These are phyloP conservation scores for Petasospora fabianii DNA, from an alignment of 1,139 yeast species.

Conservation along the genomic window DNA sequence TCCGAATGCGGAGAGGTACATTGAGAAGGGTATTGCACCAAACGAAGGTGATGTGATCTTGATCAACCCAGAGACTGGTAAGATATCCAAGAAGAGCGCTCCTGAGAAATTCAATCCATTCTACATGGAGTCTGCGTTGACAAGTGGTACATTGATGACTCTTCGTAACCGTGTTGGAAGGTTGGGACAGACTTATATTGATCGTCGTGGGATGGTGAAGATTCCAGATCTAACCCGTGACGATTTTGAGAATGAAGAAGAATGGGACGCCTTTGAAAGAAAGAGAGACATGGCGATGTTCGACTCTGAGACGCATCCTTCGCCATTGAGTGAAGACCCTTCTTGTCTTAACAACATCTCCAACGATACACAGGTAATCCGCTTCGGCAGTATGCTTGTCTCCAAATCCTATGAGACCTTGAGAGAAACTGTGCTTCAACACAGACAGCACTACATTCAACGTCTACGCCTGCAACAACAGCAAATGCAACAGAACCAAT, in stretches of 20 bases:
- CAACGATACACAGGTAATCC: constrained; percentile 80
- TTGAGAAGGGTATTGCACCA: constrained; percentile 20
- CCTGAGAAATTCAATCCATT: constrained; percentile 43
- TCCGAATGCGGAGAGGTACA: constrained; percentile 23
- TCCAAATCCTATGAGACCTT: constrained; percentile 79
- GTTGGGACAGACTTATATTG: constrained; percentile 66
- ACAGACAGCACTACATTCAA: constrained; percentile 49
- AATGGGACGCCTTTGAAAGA: constrained; percentile 48
- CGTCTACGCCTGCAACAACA: constrained; percentile 32
- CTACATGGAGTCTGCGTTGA: constrained; percentile 24
- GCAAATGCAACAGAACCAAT: constrained; percentile 11
- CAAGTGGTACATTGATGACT: constrained; percentile 54
- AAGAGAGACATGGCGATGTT: constrained; percentile 71
- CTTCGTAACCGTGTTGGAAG: constrained; percentile 77
- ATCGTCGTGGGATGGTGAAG: constrained; percentile 49
- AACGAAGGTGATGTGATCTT: constrained; percentile 19
- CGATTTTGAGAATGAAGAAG: constrained; percentile 28
- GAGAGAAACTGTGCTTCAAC: constrained; percentile 43
- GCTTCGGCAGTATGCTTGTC: constrained; percentile 88
- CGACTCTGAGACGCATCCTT: constrained; percentile 60
- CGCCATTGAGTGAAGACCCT: constrained; percentile 58
- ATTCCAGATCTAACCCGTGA: constrained; percentile 29
- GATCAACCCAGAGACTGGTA: constrained; percentile 29
- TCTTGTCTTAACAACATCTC: constrained; percentile 76
- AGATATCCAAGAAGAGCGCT: constrained; percentile 28